These are phyloP conservation scores for Thozetella sp. DNA, from an alignment of 495 filamentous ascomycete genomes.

Conservation along the genomic window DNA sequence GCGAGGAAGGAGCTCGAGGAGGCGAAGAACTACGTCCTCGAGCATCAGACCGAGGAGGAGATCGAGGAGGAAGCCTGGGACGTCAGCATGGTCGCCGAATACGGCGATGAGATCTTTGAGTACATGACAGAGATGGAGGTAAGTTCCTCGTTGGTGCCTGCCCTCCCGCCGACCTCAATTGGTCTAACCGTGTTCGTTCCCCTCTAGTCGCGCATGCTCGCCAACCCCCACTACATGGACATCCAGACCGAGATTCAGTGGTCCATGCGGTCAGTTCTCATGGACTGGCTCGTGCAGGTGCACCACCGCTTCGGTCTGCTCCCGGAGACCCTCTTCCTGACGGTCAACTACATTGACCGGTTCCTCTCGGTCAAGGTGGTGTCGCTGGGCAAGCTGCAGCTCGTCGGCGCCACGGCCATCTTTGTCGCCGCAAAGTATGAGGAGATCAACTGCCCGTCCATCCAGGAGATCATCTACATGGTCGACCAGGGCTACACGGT, in stretches of 20 bases:
- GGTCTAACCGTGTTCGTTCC: conserved; percentile 20
- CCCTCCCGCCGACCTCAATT: neutral
- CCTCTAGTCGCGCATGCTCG: conserved; percentile 76
- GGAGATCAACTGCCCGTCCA: conserved; percentile 94
- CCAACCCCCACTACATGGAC: conserved; percentile 93
- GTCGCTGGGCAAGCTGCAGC: conserved; percentile 90
- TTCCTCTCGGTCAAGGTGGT: conserved; percentile 95
- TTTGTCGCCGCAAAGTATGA: conserved; percentile 98
- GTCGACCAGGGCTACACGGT: conserved; percentile 86
- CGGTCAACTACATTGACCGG: conserved; percentile 94
- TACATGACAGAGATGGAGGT: conserved; percentile 93
- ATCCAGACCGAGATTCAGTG: conserved; percentile 96
- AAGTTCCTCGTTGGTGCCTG: conserved; percentile 24
- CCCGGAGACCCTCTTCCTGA: conserved; percentile 92
- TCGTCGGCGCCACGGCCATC: conserved; percentile 94
- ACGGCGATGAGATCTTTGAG: conserved; percentile 90
- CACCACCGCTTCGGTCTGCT: conserved; percentile 88
- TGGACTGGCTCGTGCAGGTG: conserved; percentile 98
- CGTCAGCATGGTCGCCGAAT: conserved; percentile 98
- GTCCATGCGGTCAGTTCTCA: conserved; percentile 96
- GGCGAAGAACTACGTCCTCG: conserved; percentile 70
- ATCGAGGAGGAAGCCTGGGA: conserved; percentile 89
- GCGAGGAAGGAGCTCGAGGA: conserved; percentile 66
- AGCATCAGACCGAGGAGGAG: conserved; percentile 52
- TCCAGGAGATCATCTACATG: conserved; percentile 97